A percentile compares a stretch with the other conserved stretches of the same genome.
These are phyloP conservation scores for Anisogramma anomala DNA, from an alignment of 2,329 filamentous ascomycete genomes.

Conservation along the genomic window DNA sequence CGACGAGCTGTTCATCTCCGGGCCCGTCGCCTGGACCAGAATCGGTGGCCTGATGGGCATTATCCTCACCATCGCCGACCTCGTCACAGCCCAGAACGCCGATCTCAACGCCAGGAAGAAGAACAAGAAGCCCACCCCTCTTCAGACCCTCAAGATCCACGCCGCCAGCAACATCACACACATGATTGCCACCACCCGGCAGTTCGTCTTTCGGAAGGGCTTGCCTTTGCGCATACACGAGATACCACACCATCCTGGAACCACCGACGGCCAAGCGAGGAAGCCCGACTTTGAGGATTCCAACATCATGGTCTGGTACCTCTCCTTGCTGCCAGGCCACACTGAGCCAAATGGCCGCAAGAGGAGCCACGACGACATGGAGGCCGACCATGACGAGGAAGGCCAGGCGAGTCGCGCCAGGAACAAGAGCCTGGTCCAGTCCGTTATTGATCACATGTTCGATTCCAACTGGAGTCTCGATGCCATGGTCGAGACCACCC, in stretches of 20 bases:
- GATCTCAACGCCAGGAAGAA: conserved; percentile 31
- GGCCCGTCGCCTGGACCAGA: conserved; percentile 61
- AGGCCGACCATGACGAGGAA: conserved; percentile 16
- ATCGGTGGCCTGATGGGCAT: conserved; percentile 75
- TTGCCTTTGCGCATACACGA: conserved; percentile 65
- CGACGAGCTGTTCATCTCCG: conserved; percentile 72
- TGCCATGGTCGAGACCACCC: conserved; percentile 51
- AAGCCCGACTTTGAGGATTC: conserved; percentile 64
- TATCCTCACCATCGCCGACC: conserved; percentile 72
- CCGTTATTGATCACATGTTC: conserved; percentile 66
- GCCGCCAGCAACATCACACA: conserved; percentile 73
- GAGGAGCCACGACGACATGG: conserved; percentile 32
- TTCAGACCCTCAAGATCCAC: conserved; percentile 51
- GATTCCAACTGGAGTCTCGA: conserved; percentile 65
- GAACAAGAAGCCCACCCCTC: conserved; percentile 25
- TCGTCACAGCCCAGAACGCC: conserved; percentile 31
- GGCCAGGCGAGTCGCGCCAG: conserved; percentile 20
- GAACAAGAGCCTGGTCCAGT: conserved; percentile 41
- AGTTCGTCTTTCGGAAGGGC: conserved; percentile 77
- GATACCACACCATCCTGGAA: conserved; percentile 36
- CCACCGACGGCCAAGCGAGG: conserved; percentile 35
- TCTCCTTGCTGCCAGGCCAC: conserved; percentile 37
- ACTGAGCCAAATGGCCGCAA: conserved; percentile 22
- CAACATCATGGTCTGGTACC: conserved; percentile 73
- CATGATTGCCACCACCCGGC: conserved; percentile 66